Evolutionary conservation across 306 rosid species (phyloP).

Genomic region (Mimosa bimucronata): DNA sequence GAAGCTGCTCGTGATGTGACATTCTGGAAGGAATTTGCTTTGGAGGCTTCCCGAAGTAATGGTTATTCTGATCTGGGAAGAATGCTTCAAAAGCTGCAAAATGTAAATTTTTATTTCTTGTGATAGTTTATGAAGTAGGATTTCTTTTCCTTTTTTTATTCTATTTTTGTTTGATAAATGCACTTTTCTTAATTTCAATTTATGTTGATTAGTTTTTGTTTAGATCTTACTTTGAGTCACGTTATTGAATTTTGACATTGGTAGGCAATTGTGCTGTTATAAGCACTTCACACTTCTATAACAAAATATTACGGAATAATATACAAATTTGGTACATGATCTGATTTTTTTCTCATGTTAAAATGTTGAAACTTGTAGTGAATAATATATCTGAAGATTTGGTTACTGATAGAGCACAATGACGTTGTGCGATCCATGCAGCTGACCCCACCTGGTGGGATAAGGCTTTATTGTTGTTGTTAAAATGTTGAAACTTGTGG

Average conservation of each 20-base stretch:
- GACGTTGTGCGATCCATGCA: no score
- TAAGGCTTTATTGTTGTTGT: no score
- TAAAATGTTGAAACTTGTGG: constrained; percentile 5
- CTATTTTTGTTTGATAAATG: constrained; percentile 6
- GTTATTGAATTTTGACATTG: background rate
- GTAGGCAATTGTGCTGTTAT: constrained; percentile 26
- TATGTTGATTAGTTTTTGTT: background rate
- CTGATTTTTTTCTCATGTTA: constrained; percentile 20
- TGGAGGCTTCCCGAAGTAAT: constrained; percentile 82
- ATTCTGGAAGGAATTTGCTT: constrained; percentile 89
- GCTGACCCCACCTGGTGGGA: no score
- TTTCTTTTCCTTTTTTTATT: background rate
- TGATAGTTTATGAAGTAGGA: constrained; percentile 42
- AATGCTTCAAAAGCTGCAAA: constrained; percentile 89
- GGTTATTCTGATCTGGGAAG: constrained; percentile 90
- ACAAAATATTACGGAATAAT: background rate
- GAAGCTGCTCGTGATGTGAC: constrained; percentile 78
- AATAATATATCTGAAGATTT: no score
- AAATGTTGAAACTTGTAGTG: constrained; percentile 3
- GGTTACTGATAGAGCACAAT: no score
- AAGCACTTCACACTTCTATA: background rate
- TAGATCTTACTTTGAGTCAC: background rate
- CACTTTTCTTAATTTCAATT: background rate
- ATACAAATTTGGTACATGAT: constrained; percentile 15
- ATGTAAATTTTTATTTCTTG: constrained; percentile 65